These are phyloP conservation scores for Craspedostauros australis DNA, from an alignment of 108 stramenopile genomes.

Conservation along the genomic window DNA sequence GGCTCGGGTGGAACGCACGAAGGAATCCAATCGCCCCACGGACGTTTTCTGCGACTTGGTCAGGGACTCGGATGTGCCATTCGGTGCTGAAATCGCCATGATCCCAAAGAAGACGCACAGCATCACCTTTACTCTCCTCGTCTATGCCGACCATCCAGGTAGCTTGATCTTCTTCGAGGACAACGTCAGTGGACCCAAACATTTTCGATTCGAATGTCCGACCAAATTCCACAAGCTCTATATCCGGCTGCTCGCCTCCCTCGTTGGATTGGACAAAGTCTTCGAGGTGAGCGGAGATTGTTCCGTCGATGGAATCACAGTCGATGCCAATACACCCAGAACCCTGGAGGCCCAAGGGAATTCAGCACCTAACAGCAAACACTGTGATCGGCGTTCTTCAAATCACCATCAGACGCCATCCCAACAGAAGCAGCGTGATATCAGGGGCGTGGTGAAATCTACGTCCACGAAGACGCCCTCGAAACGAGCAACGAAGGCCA, in stretches of 20 bases:
- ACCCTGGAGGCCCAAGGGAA: too few relatives aligned
- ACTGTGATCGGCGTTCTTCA: too few relatives aligned
- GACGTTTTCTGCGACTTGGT: slow-evolving; percentile 21
- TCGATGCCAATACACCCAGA: too few relatives aligned
- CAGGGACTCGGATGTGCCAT: slow-evolving; percentile 6
- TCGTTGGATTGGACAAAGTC: slow-evolving; percentile 61
- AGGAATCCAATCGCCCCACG: slow-evolving; percentile 11
- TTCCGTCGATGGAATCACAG: too few relatives aligned
- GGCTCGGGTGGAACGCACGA: slow-evolving; percentile 32
- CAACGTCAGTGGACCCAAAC: slow-evolving; percentile 34
- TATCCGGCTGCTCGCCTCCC: slow-evolving; percentile 52
- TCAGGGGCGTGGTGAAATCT: too few relatives aligned
- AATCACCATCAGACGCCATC: too few relatives aligned
- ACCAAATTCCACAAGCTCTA: slow-evolving; percentile 44
- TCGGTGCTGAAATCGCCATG: neutral
- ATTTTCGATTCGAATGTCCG: slow-evolving; percentile 39
- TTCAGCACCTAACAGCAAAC: too few relatives aligned
- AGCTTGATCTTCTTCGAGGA: slow-evolving; percentile 49
- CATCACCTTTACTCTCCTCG: slow-evolving; percentile 56
- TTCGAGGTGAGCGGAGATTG: slow-evolving; percentile 1
- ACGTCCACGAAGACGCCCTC: too few relatives aligned
- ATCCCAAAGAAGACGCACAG: neutral
- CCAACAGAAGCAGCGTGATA: too few relatives aligned
- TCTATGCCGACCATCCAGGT: slow-evolving; percentile 61
- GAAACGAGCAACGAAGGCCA: too few relatives aligned